Evolutionary conservation across 129 eudicot genomes (phyloP).

Genomic region (Flaveria robusta): DNA sequence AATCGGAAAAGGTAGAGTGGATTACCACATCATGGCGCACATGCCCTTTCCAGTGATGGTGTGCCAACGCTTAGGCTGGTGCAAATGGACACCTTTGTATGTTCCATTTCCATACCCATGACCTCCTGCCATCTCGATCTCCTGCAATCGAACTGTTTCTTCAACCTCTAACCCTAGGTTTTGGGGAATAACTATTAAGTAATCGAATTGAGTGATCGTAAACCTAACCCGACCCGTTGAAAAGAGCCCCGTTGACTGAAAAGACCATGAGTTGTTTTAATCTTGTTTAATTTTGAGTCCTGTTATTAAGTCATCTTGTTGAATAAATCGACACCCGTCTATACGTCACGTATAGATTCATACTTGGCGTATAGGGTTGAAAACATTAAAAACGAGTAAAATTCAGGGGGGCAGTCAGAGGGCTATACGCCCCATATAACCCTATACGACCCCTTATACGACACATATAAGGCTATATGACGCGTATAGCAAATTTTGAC

Average conservation of each 20-base stretch:
- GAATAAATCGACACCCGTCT: no score
- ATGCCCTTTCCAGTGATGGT: conserved; percentile 78
- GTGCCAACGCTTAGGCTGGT: conserved; percentile 84
- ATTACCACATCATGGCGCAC: conserved; percentile 78
- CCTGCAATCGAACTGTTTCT: conserved; percentile 17
- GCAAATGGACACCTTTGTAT: conserved; percentile 68
- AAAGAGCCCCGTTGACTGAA: not conserved
- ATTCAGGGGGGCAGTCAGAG: no score
- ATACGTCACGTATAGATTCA: no score
- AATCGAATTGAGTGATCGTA: not conserved
- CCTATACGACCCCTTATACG: no score
- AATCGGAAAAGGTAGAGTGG: not conserved
- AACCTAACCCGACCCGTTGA: conserved; percentile 1
- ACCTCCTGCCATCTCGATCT: conserved; percentile 58
- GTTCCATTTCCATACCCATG: conserved; percentile 53
- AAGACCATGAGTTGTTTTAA: no score
- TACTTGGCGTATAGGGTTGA: no score
- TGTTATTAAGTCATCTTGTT: no score
- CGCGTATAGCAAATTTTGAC: no score
- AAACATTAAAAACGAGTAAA: no score
- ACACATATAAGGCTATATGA: no score
- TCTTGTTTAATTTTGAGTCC: no score
- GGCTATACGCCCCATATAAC: no score
- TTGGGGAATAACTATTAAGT: conserved; percentile 7
- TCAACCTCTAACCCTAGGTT: conserved; percentile 29